These are phyloP conservation scores for Handroanthus guayacan DNA, from an alignment of 257 asterid genomes.

Conservation along the genomic window DNA sequence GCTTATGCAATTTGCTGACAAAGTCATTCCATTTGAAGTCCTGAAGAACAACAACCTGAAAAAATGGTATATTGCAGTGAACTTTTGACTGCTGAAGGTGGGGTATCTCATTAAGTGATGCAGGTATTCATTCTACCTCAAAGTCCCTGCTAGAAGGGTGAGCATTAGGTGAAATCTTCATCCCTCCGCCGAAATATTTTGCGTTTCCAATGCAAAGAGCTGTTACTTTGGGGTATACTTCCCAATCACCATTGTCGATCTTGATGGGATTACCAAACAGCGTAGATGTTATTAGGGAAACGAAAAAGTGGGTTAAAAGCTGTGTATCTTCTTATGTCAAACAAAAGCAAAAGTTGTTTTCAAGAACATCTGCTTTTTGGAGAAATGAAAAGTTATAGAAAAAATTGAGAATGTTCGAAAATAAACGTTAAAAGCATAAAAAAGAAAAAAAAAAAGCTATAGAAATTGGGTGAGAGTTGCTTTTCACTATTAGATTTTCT, in stretches of 20 bases:
- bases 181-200: slow-evolving; percentile 81
- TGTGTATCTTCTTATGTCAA: neutral
- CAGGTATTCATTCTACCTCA: slow-evolving; percentile 52
- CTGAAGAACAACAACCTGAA: slow-evolving; percentile 71
- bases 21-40: slow-evolving; percentile 77
- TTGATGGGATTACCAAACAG: slow-evolving; percentile 31
- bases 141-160: slow-evolving; percentile 59
- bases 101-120: neutral
- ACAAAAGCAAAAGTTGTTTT: too few relatives aligned
- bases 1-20: slow-evolving; percentile 64
- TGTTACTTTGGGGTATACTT: slow-evolving; percentile 68
- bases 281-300: neutral
- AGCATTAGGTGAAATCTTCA: slow-evolving; percentile 80
- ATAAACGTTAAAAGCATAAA: too few relatives aligned
- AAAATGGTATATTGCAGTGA: slow-evolving; percentile 15
- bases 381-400: too few relatives aligned
- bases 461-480: too few relatives aligned
- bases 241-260: slow-evolving; percentile 81
- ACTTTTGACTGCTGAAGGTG: neutral
- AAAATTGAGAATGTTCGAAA: too few relatives aligned
- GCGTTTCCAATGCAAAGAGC: slow-evolving; percentile 83
- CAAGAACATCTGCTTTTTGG: too few relatives aligned
- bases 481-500: too few relatives aligned
- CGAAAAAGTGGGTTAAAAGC: neutral
- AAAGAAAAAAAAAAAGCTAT: too few relatives aligned